These are phyloP conservation scores for Pseudogymnoascus sp. DNA, from an alignment of 2,329 filamentous ascomycete species.

Conservation along the genomic window DNA sequence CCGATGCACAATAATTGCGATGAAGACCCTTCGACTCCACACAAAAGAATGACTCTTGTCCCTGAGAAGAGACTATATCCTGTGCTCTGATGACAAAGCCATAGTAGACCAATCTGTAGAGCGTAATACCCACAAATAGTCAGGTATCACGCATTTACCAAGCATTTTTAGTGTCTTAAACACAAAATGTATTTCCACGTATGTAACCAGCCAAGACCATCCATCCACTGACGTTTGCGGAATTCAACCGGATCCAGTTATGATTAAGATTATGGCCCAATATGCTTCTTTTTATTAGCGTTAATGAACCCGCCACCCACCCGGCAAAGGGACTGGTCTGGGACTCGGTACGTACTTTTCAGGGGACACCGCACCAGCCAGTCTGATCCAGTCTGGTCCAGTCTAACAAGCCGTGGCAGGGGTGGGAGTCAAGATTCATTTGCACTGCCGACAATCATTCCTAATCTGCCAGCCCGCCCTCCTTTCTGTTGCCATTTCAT, in stretches of 20 bases:
- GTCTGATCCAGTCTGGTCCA: background rate
- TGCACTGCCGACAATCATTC: background rate
- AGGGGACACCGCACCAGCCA: background rate
- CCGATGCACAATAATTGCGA: background rate
- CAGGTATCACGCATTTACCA: background rate
- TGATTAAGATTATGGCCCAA: too few species aligned
- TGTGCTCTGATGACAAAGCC: background rate
- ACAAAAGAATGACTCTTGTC: background rate
- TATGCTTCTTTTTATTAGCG: background rate
- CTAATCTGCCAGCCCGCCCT: background rate
- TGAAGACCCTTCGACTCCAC: background rate
- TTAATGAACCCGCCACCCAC: background rate
- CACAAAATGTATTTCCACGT: background rate
- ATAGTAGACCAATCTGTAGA: background rate
- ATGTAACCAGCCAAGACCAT: background rate
- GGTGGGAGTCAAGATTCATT: constrained; percentile 2
- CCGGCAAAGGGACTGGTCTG: background rate
- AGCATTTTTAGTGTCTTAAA: background rate
- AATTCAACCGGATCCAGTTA: background rate
- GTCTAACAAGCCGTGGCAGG: too few species aligned
- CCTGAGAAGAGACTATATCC: background rate
- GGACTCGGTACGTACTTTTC: background rate
- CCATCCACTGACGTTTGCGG: background rate
- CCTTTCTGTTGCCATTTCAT: background rate
- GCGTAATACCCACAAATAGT: background rate